Base-by-base conservation (phyloP, 139 green algal species). In the Pleodorina starrii region DNA sequence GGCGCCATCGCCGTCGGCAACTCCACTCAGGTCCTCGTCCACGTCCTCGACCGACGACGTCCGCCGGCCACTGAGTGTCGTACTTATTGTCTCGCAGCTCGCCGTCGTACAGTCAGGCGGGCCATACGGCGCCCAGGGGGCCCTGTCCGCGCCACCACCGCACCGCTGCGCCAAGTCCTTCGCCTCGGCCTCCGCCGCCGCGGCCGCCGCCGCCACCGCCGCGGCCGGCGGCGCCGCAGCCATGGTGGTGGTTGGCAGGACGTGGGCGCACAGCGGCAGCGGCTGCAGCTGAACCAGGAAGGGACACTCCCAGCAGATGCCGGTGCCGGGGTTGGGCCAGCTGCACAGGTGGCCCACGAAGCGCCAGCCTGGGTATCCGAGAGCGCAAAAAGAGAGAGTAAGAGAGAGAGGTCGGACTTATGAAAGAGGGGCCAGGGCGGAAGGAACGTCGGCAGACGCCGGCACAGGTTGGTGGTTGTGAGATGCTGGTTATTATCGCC, bases 231-330 rank as follows among this genome's bases (percentile, higher is more conserved):
- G 43, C 12, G 63, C 36, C 44, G 84, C 84, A 48, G 69, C 84
- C 48, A 89, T 44, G 69, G 82, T 48, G 3, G 68, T 82, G 23
- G 84, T 89, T 35, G 84, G 84, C 69, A 82, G 69, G 23, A 89
- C 69, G 84, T 82, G 84, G 11, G 44, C 69, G 50, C 84, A 81
- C 69, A 89, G 84, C 48, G 90, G 87, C 48, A 92, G 78, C 66
- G 87, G 72, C 17, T 77, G 76, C 69, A 94, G 87, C 32, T 78
- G 69, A 29, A 93, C 77, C n/a, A 96, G 75, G 78, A 94, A 92
- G 27, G 93, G 93, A 84, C 93, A 96, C 89, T 96, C 93, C 93
- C 93, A 96, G 89, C 94, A 95, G 72, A 89, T 84, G 6, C 92
- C 92, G 14, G 90, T 85, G 54, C 93, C 90, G 42, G 77, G 60